Evolutionary conservation across 2,329 filamentous ascomycete species (phyloP), one percentile per base, ranked within the genome.

Genomic region (Lasiodiplodia sp.): DNA sequence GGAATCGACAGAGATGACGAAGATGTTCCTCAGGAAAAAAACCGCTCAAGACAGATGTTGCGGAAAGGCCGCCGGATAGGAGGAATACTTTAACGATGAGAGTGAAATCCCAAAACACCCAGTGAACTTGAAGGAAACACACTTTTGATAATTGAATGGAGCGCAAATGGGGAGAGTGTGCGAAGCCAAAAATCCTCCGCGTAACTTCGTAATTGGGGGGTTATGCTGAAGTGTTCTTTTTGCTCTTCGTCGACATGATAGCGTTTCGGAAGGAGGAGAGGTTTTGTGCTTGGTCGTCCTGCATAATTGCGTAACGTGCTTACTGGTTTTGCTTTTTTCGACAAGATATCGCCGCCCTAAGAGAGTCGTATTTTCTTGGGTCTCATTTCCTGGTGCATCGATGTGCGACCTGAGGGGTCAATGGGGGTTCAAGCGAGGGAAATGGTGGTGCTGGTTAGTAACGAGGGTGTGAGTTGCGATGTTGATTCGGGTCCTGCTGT

Each of bases 261-360:
- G 60, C 60, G 31, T 64, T 64, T 31, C 37, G n/a, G 31, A 21
- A 47, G n/a, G 38, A 31, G 18, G 18, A n/a, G 44, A 31, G n/a
- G n/a, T 25, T 64, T 38, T 62, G 58, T 47, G 58, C 18, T 37
- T 38, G 14, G 47, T 52, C 44, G 40, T 62, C 60, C 60, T 64
- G 60, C 60, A 31, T 64, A 44, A 64, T 52, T 64, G 60, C 60
- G 31, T 64, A 52, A 64, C 47, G 51, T 52, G 60, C 60, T 52
- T 64, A 64, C 60, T 64, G 34, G 44, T 12, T 37, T 64, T 52
- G 18, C 60, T 64, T 64, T n/a, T 34, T 62, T 52, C 28, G 21
- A 52, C 28, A 52, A 52, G 44, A 64, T 47, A 52, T 64, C 37
- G 60, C 60, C 60, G 47, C 60, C 60, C 47, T 64, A 64, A 49